A percentile compares a stretch with the other conserved stretches of the same genome.
Conservation (phyloP, 495 filamentous ascomycete genomes). For the Staphylotrichum tortipilum region DNA sequence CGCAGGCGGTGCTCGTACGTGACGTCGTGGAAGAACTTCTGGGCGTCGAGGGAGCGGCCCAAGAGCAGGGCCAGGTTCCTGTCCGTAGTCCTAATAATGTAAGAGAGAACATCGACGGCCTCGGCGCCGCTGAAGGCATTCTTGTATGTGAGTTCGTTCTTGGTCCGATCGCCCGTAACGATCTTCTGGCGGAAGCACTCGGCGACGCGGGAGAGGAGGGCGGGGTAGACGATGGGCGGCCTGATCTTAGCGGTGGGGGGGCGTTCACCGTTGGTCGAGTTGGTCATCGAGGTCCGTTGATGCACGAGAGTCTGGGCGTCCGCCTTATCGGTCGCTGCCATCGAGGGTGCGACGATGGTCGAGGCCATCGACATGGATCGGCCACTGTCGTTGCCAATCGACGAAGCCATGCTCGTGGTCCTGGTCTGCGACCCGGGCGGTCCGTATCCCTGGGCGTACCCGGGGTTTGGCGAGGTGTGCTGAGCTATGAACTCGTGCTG, state of each 20-base stretch:
- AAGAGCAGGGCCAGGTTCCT: slow-evolving; percentile 88
- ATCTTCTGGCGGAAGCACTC: slow-evolving; percentile 86
- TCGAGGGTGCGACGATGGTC: slow-evolving; percentile 33
- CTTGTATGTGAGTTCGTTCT: slow-evolving; percentile 96
- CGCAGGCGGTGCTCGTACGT: slow-evolving; percentile 94
- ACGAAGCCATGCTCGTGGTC: slow-evolving; percentile 46
- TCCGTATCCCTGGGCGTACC: slow-evolving; percentile 20
- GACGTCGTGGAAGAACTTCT: slow-evolving; percentile 99
- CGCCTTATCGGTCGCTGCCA: slow-evolving; percentile 22
- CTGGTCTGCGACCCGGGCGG: slow-evolving; percentile 38
- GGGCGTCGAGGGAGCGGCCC: slow-evolving; percentile 90
- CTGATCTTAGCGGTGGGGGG: slow-evolving; percentile 44
- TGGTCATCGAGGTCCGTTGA: slow-evolving; percentile 35
- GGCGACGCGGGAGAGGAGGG: slow-evolving; percentile 80
- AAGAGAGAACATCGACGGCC: slow-evolving; percentile 87
- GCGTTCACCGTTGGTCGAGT: slow-evolving; percentile 42
- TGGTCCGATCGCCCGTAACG: slow-evolving; percentile 71
- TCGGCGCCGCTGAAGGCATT: slow-evolving; percentile 91
- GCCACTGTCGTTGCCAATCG: slow-evolving; percentile 32
- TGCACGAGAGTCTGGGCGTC: slow-evolving; percentile 36
- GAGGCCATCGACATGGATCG: slow-evolving; percentile 87
- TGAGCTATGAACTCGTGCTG: slow-evolving; percentile 9
- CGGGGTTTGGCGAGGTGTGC: slow-evolving; percentile 8
- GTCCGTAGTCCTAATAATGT: slow-evolving; percentile 94
- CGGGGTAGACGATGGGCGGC: slow-evolving; percentile 84